Evolutionary conservation across 2,329 filamentous ascomycete genomes (phyloP), one percentile per base, ranked within the genome.

Genomic region (Botrytis tulipae): DNA sequence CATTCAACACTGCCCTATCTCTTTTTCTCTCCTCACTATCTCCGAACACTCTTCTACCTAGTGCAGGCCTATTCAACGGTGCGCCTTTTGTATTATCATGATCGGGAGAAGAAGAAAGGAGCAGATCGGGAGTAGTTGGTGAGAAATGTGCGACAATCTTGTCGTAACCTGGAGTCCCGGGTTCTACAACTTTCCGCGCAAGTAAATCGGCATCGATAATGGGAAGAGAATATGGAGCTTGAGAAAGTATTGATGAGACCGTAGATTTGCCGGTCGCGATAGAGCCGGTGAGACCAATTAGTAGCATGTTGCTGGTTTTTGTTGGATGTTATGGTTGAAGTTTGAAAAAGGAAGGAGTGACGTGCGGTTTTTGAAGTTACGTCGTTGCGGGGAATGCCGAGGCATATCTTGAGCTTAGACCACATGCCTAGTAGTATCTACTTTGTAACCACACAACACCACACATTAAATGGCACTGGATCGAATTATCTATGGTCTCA

Each of bases 181-280:
- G 96, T 82, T 97, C 94, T 82, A 99, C 95, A 74, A 98, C 96
- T 82, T 96, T 89, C 78, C 95, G 94, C 66, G 96, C 95, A 75
- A 98, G 88, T 73, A 97, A 84, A 84, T 99, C 96, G 81, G 96
- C 95, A 81, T 99, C 96, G 84, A 99, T 91, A 78, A 99, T 88
- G 79, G 96, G 95, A 75, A 99, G 88, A 75, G 89, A 91, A 86
- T 98, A 93, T 0, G 95, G 96, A 8, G 93, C 86, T 7, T 89
- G 87, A 69, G 92, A 90, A 79, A 99, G 92, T 78, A 97, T 88
- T 57, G 88, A 86, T 42, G 96, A 97, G 72, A 98, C 94, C 77
- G 95, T 99, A 63, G 95, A 97, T 88, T 99, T 99, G 82, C 96
- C 96, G 9, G 96, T 99, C 75, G 96, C 96, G 81, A 99, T 98